phyloP scores from a whole-genome alignment of 2,329 filamentous ascomycete species.

The Aspergillus sp. region DNA sequence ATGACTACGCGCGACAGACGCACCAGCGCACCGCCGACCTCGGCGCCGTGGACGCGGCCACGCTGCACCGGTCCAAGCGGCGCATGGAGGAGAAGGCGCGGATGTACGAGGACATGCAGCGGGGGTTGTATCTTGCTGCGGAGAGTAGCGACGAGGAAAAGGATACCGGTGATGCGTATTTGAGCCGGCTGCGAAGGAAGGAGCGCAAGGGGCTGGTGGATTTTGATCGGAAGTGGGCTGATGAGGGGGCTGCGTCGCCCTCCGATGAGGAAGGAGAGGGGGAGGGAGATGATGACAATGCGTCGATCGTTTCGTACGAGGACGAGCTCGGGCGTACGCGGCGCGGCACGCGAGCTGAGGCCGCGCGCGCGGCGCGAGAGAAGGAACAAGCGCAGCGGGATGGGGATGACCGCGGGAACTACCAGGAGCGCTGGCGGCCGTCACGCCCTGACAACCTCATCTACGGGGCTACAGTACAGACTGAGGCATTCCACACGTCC shows the following conservation, averaged over 20 bases:
- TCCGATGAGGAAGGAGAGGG: conserved; percentile 31
- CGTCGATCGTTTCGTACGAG: conserved; percentile 76
- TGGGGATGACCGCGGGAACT: conserved; percentile 14
- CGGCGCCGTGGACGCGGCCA: conserved; percentile 56
- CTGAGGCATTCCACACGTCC: conserved; percentile 69
- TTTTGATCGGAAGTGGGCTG: conserved; percentile 95
- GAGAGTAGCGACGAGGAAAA: conserved; percentile 36
- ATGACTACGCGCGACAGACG: conserved; percentile 58
- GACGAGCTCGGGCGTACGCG: conserved; percentile 91
- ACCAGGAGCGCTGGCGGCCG: conserved; percentile 35
- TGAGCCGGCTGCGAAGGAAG: conserved; percentile 60
- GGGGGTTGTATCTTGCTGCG: conserved; percentile 71
- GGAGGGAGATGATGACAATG: conserved; percentile 42
- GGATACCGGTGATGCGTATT: conserved; percentile 37
- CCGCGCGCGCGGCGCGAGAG: conserved; percentile 60
- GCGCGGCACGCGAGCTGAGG: conserved; percentile 67
- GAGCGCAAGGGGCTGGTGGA: conserved; percentile 66
- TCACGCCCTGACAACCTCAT: conserved; percentile 69
- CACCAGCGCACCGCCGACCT: conserved; percentile 61
- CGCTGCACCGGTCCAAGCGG: conserved; percentile 65
- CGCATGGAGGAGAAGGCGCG: conserved; percentile 89
- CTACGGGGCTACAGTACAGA: conserved; percentile 80
- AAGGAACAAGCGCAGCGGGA: conserved; percentile 23
- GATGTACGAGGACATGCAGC: conserved; percentile 84
- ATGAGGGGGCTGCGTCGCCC: too few species aligned